phyloP scores from a whole-genome alignment of 2,329 filamentous ascomycete species.

The Ophiocordyceps australis region DNA sequence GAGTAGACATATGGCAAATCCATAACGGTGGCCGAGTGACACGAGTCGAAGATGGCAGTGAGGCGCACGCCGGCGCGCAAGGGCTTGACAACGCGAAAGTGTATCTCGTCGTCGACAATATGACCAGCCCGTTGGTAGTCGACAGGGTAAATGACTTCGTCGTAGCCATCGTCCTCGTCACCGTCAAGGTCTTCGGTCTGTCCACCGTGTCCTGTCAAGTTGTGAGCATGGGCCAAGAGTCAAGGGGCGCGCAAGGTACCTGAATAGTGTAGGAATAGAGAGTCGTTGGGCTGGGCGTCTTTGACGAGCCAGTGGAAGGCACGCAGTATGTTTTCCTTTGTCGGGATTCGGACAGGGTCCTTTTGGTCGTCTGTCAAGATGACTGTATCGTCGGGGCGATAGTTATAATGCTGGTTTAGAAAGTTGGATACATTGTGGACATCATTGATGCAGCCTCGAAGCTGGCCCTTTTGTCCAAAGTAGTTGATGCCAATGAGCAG shows the following conservation, averaged over 20 bases:
- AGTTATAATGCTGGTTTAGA: conserved; percentile 47
- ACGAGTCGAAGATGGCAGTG: conserved; percentile 68
- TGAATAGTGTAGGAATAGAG: conserved; percentile 63
- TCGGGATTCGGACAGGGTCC: conserved; percentile 52
- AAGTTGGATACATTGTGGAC: conserved; percentile 60
- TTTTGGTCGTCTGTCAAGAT: conserved; percentile 59
- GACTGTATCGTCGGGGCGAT: conserved; percentile 67
- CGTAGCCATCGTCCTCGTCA: conserved; percentile 61
- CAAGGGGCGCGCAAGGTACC: conserved; percentile 15
- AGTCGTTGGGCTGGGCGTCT: conserved; percentile 54
- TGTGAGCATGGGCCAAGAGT: conserved; percentile 1
- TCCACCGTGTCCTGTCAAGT: conserved; percentile 47
- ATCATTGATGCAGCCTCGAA: conserved; percentile 67
- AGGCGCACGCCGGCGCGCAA: conserved; percentile 70
- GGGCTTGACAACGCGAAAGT: conserved; percentile 57
- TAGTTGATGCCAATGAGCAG: conserved; percentile 70
- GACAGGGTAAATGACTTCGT: conserved; percentile 65
- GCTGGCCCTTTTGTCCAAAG: conserved; percentile 52
- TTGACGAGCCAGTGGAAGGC: conserved; percentile 63
- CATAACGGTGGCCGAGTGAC: conserved; percentile 61
- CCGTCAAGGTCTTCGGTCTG: conserved; percentile 57
- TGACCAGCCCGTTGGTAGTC: conserved; percentile 53
- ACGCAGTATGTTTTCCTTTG: conserved; percentile 56
- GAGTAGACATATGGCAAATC: conserved; percentile 69
- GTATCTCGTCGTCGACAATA: conserved; percentile 66